These are phyloP conservation scores for Clonostachys sp. DNA, from an alignment of 2,329 filamentous ascomycete species.

Conservation along the genomic window DNA sequence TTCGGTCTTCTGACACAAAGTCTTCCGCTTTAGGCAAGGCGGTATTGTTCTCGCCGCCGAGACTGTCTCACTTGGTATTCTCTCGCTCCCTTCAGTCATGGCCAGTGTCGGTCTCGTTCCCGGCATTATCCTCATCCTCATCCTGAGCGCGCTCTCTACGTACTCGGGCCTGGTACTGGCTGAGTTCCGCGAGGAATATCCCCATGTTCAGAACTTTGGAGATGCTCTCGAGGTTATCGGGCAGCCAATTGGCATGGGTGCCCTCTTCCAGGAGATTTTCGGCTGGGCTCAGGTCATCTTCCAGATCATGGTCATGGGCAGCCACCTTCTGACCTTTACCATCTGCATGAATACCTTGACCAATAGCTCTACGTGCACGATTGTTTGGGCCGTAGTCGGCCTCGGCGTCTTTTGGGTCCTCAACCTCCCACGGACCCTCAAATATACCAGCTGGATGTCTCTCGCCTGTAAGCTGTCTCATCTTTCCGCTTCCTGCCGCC, in stretches of 20 bases:
- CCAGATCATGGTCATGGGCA: slow-evolving; percentile 64
- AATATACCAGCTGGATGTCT: slow-evolving; percentile 58
- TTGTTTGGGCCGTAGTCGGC: slow-evolving; percentile 59
- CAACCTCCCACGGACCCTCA: slow-evolving; percentile 57
- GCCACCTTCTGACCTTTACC: slow-evolving; percentile 63
- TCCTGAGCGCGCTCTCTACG: slow-evolving; percentile 63
- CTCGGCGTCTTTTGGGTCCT: slow-evolving; percentile 52
- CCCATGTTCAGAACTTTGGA: slow-evolving; percentile 62
- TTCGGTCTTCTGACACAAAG: no score
- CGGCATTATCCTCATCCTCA: slow-evolving; percentile 67
- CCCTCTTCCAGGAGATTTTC: slow-evolving; percentile 52
- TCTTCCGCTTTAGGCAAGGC: slow-evolving; percentile 28
- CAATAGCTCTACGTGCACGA: slow-evolving; percentile 54
- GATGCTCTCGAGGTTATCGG: slow-evolving; percentile 59
- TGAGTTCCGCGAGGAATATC: slow-evolving; percentile 68
- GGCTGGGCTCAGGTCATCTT: slow-evolving; percentile 56
- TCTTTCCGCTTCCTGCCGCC: neutral
- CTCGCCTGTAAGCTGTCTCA: slow-evolving; percentile 36
- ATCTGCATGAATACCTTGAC: slow-evolving; percentile 64
- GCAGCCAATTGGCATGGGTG: slow-evolving; percentile 38
- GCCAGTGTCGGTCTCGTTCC: slow-evolving; percentile 67
- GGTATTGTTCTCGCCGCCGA: slow-evolving; percentile 37
- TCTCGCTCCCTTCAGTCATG: slow-evolving; percentile 73
- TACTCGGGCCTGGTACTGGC: slow-evolving; percentile 50
- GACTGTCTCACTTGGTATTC: slow-evolving; percentile 44